These are phyloP conservation scores for Erigeron canadensis DNA, from an alignment of 129 eudicot genomes.

Conservation along the genomic window DNA sequence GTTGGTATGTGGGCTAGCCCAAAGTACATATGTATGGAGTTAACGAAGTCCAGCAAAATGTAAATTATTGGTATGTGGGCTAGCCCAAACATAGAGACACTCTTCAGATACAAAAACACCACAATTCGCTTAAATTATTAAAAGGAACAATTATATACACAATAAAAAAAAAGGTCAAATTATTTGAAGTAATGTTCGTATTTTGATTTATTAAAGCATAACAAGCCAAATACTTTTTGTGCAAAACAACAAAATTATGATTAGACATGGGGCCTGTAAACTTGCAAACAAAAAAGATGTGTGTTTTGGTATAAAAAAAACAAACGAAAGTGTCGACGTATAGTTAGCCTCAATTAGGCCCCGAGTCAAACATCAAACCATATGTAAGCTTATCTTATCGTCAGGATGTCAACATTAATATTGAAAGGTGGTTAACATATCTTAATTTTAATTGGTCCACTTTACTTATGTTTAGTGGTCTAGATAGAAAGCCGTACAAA, in stretches of 20 bases:
- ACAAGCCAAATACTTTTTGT: not conserved
- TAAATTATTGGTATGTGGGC: no score
- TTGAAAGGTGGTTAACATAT: constrained; percentile 30
- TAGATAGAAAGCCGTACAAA: constrained; percentile 16
- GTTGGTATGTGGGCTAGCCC: not conserved
- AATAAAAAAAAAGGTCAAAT: no score
- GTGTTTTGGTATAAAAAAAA: not conserved
- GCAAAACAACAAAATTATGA: not conserved
- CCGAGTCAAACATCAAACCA: constrained; percentile 27
- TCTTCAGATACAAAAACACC: no score
- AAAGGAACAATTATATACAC: no score
- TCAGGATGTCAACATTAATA: constrained; percentile 28
- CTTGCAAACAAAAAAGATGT: not conserved
- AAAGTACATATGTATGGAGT: not conserved
- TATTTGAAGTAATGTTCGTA: no score
- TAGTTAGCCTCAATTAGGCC: constrained; percentile 5
- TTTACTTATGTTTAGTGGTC: constrained; percentile 20
- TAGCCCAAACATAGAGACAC: no score
- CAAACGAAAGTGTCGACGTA: constrained; percentile 6
- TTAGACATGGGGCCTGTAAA: not conserved
- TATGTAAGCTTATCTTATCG: constrained; percentile 21
- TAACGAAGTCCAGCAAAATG: not conserved
- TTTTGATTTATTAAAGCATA: not conserved
- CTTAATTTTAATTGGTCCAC: constrained; percentile 27
- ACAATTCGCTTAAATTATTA: no score